phyloP scores from a whole-genome alignment of 106 monocot genomes.

The Dioscorea zingiberensis region DNA sequence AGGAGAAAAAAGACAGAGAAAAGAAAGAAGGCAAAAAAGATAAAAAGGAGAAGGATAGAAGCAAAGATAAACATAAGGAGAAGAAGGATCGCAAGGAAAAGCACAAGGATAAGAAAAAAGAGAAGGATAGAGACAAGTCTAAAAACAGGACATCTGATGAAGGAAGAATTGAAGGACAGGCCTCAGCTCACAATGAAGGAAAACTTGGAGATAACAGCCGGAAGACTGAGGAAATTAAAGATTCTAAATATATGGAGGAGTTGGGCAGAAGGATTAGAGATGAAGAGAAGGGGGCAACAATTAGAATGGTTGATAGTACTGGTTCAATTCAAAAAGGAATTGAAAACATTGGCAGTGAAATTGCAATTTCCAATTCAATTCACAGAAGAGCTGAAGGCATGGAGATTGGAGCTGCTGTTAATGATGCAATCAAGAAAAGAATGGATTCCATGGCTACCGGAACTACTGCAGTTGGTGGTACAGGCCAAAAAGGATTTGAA shows the following conservation, averaged over 20 bases:
- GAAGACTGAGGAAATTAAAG: slow-evolving; percentile 17
- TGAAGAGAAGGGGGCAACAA: slow-evolving; percentile 28
- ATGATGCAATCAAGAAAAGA: too few relatives aligned
- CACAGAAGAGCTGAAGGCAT: too few relatives aligned
- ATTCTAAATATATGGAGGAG: slow-evolving; percentile 39
- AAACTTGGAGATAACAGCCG: slow-evolving; percentile 15
- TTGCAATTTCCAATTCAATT: not conserved
- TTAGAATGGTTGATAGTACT: slow-evolving; percentile 12
- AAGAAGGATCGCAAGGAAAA: slow-evolving; percentile 30
- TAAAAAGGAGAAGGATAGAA: slow-evolving; percentile 29
- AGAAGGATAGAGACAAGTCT: slow-evolving; percentile 17
- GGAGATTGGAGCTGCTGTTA: too few relatives aligned
- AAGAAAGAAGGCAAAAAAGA: slow-evolving; percentile 22
- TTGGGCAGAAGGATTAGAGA: slow-evolving; percentile 33
- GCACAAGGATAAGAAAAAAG: slow-evolving; percentile 33
- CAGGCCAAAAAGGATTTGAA: too few relatives aligned
- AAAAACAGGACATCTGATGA: slow-evolving; percentile 26
- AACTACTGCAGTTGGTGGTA: too few relatives aligned
- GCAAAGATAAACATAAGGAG: slow-evolving; percentile 50
- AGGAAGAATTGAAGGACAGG: slow-evolving; percentile 15
- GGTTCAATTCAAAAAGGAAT: not conserved
- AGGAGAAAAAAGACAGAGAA: slow-evolving; percentile 18
- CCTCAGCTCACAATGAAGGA: slow-evolving; percentile 14
- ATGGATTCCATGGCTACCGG: too few relatives aligned
- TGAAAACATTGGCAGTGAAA: not conserved